Evolutionary conservation across 148 eudicot genomes (phyloP), one percentile per base, ranked within the genome.

Genomic region (Cornus kousa): DNA sequence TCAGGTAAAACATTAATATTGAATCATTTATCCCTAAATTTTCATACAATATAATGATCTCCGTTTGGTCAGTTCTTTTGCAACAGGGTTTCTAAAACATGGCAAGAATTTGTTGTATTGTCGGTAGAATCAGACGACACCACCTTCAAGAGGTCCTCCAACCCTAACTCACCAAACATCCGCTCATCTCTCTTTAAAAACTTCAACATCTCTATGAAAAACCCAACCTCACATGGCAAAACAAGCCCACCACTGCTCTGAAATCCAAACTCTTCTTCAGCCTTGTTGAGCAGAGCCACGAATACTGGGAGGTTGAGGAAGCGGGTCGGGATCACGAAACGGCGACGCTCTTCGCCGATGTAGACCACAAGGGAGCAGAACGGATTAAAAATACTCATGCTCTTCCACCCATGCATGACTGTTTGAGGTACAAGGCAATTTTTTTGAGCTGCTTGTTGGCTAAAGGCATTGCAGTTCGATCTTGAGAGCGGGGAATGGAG

Each of bases 251-350:
- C 86, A 57, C 16, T 46, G 46, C 37, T 37, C 66, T 68, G 83
- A 19, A 72, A 83, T 2, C 86, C 86, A 70, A 76, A 83, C 64
- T 83, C 86, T 37, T 83, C 86, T 59, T 80, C 86, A 3, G 83
- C 80, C 35, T 83, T 75, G 71, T 77, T n/a, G 22, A 83, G 83
- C 10, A 83, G 71, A 35, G 70, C 48, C 1, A 69, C 67, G 72
- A 83, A 83, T 19, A 83, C 67, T 20, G 83, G 86, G 0, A 83
- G 71, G 71, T 80, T 83, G 60, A 83, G 74, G 74, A 76, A 83
- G 74, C 86, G 80, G 13, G 80, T 83, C 12, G 86, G 86, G 46
- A 83, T 80, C 20, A 83, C 78, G 78, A 83, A 83, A 1, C 86
- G 83, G 57, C 67, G 67, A 0, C 83, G 80, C 7, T 69, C 83